A percentile compares a stretch with the other conserved stretches of the same genome.
These are phyloP conservation scores for Nidula microcarpa DNA, from an alignment of 768 basidiomycete species.

Conservation along the genomic window DNA sequence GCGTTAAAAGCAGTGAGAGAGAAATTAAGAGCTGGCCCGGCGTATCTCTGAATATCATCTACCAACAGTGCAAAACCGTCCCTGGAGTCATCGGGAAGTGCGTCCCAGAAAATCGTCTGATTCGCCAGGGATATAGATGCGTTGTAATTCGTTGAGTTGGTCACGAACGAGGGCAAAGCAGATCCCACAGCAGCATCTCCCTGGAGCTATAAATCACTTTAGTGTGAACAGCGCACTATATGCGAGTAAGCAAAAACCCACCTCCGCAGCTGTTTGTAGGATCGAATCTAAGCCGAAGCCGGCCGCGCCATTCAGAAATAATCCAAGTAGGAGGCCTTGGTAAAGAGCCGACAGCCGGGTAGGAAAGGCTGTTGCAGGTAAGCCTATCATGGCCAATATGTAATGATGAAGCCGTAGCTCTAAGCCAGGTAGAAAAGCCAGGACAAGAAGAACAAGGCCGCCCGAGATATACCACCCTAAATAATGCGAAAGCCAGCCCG, in stretches of 20 bases:
- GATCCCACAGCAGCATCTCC: conserved; percentile 72
- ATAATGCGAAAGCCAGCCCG: conserved; percentile 80
- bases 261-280: conserved; percentile 69
- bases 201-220: conserved; percentile 45
- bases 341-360: conserved; percentile 77
- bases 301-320: conserved; percentile 78
- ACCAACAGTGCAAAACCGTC: conserved; percentile 76
- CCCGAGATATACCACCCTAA: conserved; percentile 69
- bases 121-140: conserved; percentile 46
- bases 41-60: conserved; percentile 83
- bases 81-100: conserved; percentile 49
- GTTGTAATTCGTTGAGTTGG: conserved; percentile 70
- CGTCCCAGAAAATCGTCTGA: conserved; percentile 57
- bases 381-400: conserved; percentile 67
- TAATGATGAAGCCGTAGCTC: conserved; percentile 81
- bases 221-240: conserved; percentile 3
- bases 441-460: conserved; percentile 60
- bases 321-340: conserved; percentile 78
- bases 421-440: conserved; percentile 68
- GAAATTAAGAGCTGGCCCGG: conserved; percentile 68
- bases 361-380: conserved; percentile 79
- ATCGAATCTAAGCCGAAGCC: conserved; percentile 81
- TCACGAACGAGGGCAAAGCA: conserved; percentile 65
- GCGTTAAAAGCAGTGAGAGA: conserved; percentile 60
- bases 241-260: conserved; percentile 25